Evolutionary conservation across 352 stramenopile species (phyloP).

Genomic region (Pilasporangium apinafurcum): DNA sequence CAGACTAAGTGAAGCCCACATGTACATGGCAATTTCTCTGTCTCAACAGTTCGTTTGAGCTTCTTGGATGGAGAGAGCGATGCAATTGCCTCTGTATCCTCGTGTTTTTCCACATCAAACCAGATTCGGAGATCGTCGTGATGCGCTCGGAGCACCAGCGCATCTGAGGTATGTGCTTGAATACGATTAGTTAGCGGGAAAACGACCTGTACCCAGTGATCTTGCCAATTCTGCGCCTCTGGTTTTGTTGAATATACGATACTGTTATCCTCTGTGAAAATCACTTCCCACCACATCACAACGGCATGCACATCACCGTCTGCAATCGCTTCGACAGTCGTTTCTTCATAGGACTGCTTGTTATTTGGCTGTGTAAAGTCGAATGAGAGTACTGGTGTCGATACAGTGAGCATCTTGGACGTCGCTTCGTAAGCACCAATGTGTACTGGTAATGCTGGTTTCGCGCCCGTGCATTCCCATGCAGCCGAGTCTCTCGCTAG

Average conservation of each 20-base stretch:
- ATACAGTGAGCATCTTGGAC: slow-evolving; percentile 31
- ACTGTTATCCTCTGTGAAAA: slow-evolving; percentile 39
- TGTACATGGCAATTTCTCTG: slow-evolving; percentile 51
- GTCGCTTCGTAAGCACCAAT: slow-evolving; percentile 32
- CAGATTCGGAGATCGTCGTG: slow-evolving; percentile 76
- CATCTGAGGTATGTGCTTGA: slow-evolving; percentile 10
- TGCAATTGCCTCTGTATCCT: slow-evolving; percentile 3
- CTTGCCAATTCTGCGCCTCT: slow-evolving; percentile 69
- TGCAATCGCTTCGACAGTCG: slow-evolving; percentile 20
- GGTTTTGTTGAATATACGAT: slow-evolving; percentile 66
- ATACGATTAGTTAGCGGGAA: slow-evolving; percentile 43
- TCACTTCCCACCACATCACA: slow-evolving; percentile 79
- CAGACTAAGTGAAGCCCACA: slow-evolving; percentile 75
- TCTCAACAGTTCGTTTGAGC: slow-evolving; percentile 12
- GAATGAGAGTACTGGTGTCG: slow-evolving; percentile 44
- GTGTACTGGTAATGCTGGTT: slow-evolving; percentile 63
- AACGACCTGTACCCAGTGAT: slow-evolving; percentile 80
- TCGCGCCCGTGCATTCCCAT: slow-evolving; percentile 52
- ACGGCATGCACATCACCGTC: slow-evolving; percentile 50
- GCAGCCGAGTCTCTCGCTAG: slow-evolving; percentile 50
- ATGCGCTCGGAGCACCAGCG: slow-evolving; percentile 40
- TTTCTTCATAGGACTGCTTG: slow-evolving; percentile 22
- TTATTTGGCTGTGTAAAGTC: slow-evolving; percentile 46
- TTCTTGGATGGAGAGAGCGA: slow-evolving; percentile 17
- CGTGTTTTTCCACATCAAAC: slow-evolving; percentile 49